phyloP scores from a whole-genome alignment of 176 grass and related monocot genomes.

The Thinopyrum elongatum region DNA sequence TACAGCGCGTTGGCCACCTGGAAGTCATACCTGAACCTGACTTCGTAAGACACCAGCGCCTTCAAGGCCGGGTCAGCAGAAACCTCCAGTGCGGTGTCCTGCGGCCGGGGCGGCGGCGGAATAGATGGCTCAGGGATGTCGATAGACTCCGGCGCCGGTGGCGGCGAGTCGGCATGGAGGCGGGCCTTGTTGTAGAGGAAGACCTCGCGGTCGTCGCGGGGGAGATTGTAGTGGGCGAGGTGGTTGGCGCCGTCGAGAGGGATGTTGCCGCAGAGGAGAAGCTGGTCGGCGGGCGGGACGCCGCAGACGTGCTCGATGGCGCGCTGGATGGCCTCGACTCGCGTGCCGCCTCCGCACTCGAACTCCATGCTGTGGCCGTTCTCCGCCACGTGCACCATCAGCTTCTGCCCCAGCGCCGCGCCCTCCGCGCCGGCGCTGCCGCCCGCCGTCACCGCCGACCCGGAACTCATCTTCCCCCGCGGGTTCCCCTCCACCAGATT shows the following conservation, averaged over 20 bases:
- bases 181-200: constrained; percentile 93
- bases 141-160: constrained; percentile 54
- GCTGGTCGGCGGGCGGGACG: constrained; percentile 60
- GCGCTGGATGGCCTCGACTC: constrained; percentile 64
- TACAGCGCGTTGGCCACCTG: constrained; percentile 81
- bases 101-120: constrained; percentile 41
- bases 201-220: constrained; percentile 77
- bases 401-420: constrained; percentile 57
- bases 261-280: constrained; percentile 77
- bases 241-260: constrained; percentile 57
- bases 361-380: constrained; percentile 94
- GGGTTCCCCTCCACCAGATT: not conserved
- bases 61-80: constrained; percentile 75
- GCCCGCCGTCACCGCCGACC: constrained; percentile 65
- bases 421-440: constrained; percentile 41
- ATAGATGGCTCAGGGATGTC: constrained; percentile 54
- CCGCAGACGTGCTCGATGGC: constrained; percentile 61
- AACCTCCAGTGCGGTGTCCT: constrained; percentile 42
- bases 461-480: constrained; percentile 75
- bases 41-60: constrained; percentile 78
- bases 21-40: constrained; percentile 77
- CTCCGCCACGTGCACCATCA: constrained; percentile 86
- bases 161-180: constrained; percentile 46
- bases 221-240: constrained; percentile 84
- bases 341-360: constrained; percentile 66